Conservation (phyloP, 192 early-diverging fungal species). For the Kickxella alabastrina region DNA sequence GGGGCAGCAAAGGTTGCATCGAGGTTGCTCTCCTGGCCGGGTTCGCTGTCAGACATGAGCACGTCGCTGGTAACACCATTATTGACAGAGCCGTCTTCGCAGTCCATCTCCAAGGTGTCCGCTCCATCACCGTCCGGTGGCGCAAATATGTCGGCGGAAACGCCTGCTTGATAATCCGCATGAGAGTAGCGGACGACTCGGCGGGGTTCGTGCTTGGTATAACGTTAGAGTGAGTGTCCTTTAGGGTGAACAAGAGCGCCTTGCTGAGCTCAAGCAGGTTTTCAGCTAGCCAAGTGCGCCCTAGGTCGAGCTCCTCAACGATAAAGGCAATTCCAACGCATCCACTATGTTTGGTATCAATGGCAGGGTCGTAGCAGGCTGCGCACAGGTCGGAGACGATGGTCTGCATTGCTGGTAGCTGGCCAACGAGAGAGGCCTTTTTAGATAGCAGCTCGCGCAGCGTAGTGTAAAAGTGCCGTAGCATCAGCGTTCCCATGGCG, state of each 20-base stretch:
- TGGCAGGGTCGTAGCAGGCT: slow-evolving; percentile 86
- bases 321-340: slow-evolving; percentile 85
- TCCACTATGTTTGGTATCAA: slow-evolving; percentile 84
- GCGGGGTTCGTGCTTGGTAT: slow-evolving; percentile 14
- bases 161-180: slow-evolving; percentile 35
- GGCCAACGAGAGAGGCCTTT: slow-evolving; percentile 21
- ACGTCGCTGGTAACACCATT: slow-evolving; percentile 1
- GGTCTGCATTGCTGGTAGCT: slow-evolving; percentile 40
- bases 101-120: not conserved
- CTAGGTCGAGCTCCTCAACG: slow-evolving; percentile 77
- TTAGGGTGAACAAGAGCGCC: slow-evolving; percentile 88
- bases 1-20: too few species aligned
- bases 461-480: slow-evolving; percentile 25
- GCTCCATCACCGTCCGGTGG: slow-evolving; percentile 39
- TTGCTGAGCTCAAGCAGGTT: slow-evolving; percentile 93
- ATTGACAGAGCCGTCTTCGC: not conserved
- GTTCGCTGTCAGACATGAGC: not conserved
- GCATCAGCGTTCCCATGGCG: slow-evolving; percentile 20
- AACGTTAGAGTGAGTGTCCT: slow-evolving; percentile 60
- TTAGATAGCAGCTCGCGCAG: slow-evolving; percentile 14
- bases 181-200: slow-evolving; percentile 27
- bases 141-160: slow-evolving; percentile 30
- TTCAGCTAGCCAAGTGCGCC: slow-evolving; percentile 86
- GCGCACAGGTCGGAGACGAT: slow-evolving; percentile 85
- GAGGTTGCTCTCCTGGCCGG: too few species aligned